phyloP scores from a whole-genome alignment of 495 filamentous ascomycete species.

The Daldinia bambusicola region DNA sequence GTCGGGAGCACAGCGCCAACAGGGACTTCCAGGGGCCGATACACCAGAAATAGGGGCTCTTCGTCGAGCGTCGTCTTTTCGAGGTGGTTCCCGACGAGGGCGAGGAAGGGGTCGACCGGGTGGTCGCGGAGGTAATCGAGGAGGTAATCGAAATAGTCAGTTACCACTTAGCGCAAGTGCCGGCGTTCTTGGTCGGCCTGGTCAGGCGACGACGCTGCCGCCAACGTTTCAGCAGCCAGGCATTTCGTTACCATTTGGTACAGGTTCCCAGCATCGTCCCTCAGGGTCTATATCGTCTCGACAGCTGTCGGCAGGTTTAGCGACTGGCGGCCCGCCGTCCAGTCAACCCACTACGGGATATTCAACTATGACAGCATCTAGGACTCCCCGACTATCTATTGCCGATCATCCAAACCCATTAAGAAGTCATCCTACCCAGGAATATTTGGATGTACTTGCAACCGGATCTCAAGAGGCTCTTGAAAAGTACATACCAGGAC shows the following conservation, averaged over 20 bases:
- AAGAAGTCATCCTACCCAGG: constrained; percentile 8
- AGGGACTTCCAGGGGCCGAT: background rate
- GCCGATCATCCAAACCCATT: constrained; percentile 22
- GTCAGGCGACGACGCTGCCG: background rate
- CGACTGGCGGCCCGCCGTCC: constrained; percentile 17
- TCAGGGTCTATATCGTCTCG: constrained; percentile 28
- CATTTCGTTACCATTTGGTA: background rate
- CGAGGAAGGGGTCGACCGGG: background rate
- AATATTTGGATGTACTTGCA: constrained; percentile 1
- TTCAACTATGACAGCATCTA: constrained; percentile 15
- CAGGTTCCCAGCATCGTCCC: background rate
- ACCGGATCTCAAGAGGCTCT: constrained; percentile 4
- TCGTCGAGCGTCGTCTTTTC: background rate
- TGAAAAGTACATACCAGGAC: background rate
- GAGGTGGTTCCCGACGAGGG: background rate
- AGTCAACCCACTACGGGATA: constrained; percentile 25
- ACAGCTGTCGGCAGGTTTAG: constrained; percentile 35
- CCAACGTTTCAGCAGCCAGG: background rate
- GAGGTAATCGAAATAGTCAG: background rate
- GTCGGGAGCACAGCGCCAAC: background rate
- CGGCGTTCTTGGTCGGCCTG: background rate
- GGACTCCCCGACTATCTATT: background rate
- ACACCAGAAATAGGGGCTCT: background rate
- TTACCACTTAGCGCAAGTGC: constrained; percentile 18
- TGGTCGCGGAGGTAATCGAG: background rate